A percentile compares a stretch with the other conserved stretches of the same genome.
These are phyloP conservation scores for Cladorrhinum sp. DNA, from an alignment of 2,329 filamentous ascomycete species.

Conservation along the genomic window DNA sequence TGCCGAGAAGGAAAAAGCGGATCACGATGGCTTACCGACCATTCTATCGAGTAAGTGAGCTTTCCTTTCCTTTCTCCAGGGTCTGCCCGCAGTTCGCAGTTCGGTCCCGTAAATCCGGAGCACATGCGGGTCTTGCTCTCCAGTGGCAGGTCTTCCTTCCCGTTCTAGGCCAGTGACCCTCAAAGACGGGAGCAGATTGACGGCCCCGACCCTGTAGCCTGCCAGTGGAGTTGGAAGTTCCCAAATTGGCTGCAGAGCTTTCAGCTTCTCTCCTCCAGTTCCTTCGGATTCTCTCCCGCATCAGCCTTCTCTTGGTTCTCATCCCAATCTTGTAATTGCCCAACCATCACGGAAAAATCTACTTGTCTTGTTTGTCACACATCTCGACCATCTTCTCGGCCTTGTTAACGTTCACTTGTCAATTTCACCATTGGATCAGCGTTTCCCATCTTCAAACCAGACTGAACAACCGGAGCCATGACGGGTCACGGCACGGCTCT, in stretches of 20 bases:
- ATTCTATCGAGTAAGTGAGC: background rate
- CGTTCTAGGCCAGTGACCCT: background rate
- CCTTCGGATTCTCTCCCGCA: background rate
- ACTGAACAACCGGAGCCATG: conserved; percentile 32
- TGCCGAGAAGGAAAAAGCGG: background rate
- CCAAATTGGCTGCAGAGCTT: background rate
- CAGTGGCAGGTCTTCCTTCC: background rate
- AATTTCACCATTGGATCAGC: conserved; percentile 10
- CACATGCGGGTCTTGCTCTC: background rate
- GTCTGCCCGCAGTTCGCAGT: background rate
- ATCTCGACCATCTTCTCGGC: conserved; percentile 25
- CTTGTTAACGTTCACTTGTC: conserved; percentile 5
- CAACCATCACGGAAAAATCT: conserved; percentile 19
- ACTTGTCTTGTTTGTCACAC: conserved; percentile 21
- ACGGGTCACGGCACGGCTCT: conserved; percentile 29
- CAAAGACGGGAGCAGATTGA: background rate
- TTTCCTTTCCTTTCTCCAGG: background rate
- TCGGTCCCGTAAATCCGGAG: background rate
- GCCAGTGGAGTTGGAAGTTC: background rate
- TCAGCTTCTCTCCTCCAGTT: background rate
- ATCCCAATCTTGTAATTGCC: conserved; percentile 6
- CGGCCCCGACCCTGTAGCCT: background rate
- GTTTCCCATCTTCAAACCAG: background rate
- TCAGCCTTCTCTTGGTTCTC: background rate
- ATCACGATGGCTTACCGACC: background rate